phyloP scores from a whole-genome alignment of 192 early-diverging fungal genomes.

The Coemansia sp. region DNA sequence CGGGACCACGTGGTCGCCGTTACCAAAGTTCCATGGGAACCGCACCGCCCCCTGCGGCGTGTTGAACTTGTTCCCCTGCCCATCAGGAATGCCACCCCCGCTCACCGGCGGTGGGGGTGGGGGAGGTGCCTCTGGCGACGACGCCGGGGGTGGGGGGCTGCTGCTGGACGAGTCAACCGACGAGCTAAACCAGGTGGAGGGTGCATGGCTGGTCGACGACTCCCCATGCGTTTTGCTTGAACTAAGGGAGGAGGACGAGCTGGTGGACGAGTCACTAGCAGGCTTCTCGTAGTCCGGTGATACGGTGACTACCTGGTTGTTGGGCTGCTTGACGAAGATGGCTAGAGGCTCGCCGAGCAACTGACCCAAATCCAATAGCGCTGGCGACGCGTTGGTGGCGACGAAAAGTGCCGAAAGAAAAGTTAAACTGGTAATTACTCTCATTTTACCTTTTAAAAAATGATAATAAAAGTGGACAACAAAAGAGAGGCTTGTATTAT shows the following conservation, averaged over 20 bases:
- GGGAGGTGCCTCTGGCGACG: not conserved
- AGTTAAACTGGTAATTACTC: not conserved
- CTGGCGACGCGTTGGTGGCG: not conserved
- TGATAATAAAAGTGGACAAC: not conserved
- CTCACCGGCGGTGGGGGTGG: not conserved
- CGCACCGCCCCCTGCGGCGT: constrained; percentile 26
- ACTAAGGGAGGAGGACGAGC: not conserved
- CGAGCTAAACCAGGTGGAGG: not conserved
- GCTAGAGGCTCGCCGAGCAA: constrained; percentile 7
- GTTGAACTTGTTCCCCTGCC: constrained; percentile 45
- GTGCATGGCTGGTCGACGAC: not conserved
- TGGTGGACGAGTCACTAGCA: not conserved
- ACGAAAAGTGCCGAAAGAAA: constrained; percentile 1
- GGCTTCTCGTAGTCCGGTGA: not conserved
- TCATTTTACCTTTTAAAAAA: not conserved
- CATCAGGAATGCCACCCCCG: constrained; percentile 32
- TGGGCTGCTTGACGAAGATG: constrained; percentile 5
- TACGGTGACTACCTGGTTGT: not conserved
- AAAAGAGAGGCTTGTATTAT: not conserved
- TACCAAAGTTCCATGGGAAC: constrained; percentile 51
- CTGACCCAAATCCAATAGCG: not conserved
- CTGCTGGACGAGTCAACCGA: constrained; percentile 4
- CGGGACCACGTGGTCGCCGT: constrained; percentile 40
- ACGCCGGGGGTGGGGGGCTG: not conserved
- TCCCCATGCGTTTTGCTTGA: not conserved